Evolutionary conservation across 768 basidiomycete genomes (phyloP).

Genomic region (Cubamyces sp.): DNA sequence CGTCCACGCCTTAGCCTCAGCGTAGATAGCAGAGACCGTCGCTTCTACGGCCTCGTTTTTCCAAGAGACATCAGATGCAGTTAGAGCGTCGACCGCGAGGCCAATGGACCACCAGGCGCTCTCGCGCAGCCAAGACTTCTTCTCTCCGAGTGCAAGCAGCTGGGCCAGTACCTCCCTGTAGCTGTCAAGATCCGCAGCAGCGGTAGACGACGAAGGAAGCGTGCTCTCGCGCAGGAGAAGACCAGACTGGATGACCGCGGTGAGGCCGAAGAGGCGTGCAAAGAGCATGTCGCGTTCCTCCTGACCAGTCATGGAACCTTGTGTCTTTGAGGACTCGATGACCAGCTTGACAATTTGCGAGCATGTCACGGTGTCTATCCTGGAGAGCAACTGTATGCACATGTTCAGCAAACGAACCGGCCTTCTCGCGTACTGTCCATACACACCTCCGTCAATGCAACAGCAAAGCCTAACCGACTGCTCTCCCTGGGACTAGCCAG

Average conservation of each 20-base stretch:
- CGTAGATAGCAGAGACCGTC: constrained; percentile 56
- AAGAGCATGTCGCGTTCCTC: constrained; percentile 94
- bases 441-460: constrained; percentile 89
- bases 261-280: constrained; percentile 89
- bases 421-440: constrained; percentile 1
- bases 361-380: constrained; percentile 77
- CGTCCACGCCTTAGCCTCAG: constrained; percentile 66
- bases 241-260: constrained; percentile 83
- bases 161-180: constrained; percentile 62
- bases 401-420: constrained; percentile 9
- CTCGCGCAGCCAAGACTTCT: constrained; percentile 90
- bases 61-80: constrained; percentile 68
- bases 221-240: constrained; percentile 68
- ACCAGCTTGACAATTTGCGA: constrained; percentile 78
- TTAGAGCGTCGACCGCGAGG: constrained; percentile 63
- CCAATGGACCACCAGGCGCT: constrained; percentile 86
- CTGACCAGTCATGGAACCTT: constrained; percentile 81
- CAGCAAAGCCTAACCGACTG: constrained; percentile 93
- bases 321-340: constrained; percentile 67
- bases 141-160: constrained; percentile 71
- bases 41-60: constrained; percentile 61
- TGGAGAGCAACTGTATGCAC: constrained; percentile 68
- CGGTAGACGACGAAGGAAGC: constrained; percentile 54
- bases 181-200: constrained; percentile 58
- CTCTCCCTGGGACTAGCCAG: constrained; percentile 92